Conservation (phyloP, 306 rosid genomes). For the Castanopsis chinensis region DNA sequence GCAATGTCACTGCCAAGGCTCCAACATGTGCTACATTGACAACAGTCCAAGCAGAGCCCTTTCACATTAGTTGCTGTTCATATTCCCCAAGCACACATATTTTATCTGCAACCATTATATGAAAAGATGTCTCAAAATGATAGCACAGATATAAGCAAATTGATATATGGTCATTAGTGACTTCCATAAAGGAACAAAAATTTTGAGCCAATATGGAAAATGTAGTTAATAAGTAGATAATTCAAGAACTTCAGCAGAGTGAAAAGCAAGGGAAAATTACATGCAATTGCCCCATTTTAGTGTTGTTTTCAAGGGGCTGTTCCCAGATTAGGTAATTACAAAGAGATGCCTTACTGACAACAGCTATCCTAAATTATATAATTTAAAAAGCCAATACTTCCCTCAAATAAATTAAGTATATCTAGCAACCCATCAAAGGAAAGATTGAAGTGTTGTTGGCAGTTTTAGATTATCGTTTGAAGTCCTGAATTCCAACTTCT, state of each 20-base stretch:
- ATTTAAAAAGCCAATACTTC: neutral
- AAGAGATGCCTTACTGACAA: neutral
- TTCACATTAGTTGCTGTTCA: constrained; percentile 54
- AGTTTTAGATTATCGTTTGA: neutral
- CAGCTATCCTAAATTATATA: neutral
- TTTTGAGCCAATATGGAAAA: neutral
- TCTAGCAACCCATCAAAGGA: neutral
- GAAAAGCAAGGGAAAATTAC: neutral
- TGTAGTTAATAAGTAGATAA: neutral
- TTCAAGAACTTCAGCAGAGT: neutral
- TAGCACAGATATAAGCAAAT: neutral
- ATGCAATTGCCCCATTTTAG: neutral
- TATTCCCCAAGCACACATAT: constrained; percentile 88
- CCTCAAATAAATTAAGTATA: neutral
- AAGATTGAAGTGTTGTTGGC: neutral
- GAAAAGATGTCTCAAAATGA: neutral
- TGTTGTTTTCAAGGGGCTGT: neutral
- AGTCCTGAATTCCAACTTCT: neutral
- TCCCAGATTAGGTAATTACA: neutral
- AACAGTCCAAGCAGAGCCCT: constrained; percentile 5
- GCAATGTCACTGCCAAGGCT: neutral
- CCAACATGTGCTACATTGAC: constrained; percentile 17
- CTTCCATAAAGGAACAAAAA: neutral
- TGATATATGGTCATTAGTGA: neutral
- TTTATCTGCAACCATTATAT: constrained; percentile 52